Evolutionary conservation across 495 filamentous ascomycete genomes (phyloP).

Genomic region (Cenococcum geophilum): DNA sequence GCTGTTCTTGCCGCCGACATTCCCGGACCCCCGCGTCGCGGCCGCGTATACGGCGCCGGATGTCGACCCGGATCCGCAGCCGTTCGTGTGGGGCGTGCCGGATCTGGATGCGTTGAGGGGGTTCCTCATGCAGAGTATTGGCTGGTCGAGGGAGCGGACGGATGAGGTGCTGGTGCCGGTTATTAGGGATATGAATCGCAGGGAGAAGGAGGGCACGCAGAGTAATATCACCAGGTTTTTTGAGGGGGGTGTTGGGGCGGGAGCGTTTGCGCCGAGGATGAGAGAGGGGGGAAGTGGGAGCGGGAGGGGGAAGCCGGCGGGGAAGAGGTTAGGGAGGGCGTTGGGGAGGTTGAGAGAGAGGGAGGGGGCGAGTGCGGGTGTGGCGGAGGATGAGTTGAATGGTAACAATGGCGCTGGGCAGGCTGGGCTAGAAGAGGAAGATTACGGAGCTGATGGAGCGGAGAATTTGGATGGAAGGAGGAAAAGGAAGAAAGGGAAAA

Average conservation of each 20-base stretch:
- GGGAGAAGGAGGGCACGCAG: conserved; percentile 84
- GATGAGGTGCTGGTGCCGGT: conserved; percentile 94
- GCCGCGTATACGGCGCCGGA: conserved; percentile 79
- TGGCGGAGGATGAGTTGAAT: no score
- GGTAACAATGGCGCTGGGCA: no score
- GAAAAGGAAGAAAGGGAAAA: neutral
- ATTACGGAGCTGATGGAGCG: neutral
- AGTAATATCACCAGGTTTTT: conserved; percentile 93
- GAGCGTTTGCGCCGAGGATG: conserved; percentile 70
- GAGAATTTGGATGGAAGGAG: neutral
- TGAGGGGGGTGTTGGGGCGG: conserved; percentile 52
- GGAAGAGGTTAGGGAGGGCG: conserved; percentile 26
- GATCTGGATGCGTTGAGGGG: conserved; percentile 78
- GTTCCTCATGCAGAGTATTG: conserved; percentile 89
- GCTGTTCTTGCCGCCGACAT: conserved; percentile 72
- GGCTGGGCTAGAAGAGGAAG: neutral
- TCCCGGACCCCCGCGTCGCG: conserved; percentile 68
- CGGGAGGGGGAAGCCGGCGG: conserved; percentile 73
- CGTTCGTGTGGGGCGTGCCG: conserved; percentile 91
- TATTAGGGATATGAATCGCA: conserved; percentile 84
- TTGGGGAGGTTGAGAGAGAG: conserved; percentile 26
- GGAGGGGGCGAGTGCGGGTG: neutral
- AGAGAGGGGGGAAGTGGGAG: conserved; percentile 41
- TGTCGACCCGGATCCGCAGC: conserved; percentile 69
- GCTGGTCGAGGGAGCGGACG: conserved; percentile 83